Evolutionary conservation across 2,329 filamentous ascomycete genomes (phyloP).

Genomic region (Falciphora oryzae): DNA sequence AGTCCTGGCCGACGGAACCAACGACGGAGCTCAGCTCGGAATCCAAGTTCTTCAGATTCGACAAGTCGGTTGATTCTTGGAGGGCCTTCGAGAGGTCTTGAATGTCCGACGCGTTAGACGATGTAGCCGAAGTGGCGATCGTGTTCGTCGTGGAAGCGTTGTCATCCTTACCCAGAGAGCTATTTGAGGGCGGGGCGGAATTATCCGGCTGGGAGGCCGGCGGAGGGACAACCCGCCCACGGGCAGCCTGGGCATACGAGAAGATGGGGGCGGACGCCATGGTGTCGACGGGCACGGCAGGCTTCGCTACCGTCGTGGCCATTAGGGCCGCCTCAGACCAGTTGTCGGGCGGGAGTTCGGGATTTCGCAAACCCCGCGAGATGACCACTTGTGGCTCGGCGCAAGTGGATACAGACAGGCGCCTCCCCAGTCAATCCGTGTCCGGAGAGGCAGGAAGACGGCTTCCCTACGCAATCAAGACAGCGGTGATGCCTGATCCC

Average conservation of each 20-base stretch:
- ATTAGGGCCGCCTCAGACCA: conserved; percentile 3
- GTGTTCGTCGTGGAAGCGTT: conserved; percentile 23
- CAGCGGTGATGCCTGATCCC: not conserved
- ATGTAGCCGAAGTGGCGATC: conserved; percentile 25
- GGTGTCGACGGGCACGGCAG: conserved; percentile 14
- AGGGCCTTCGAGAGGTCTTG: conserved; percentile 21
- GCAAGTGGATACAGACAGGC: conserved; percentile 5
- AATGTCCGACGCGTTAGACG: conserved; percentile 31
- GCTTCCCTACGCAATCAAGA: conserved; percentile 11
- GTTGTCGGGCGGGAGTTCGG: not conserved
- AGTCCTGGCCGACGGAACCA: conserved; percentile 21
- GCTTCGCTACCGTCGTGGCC: conserved; percentile 7
- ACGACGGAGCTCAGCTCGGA: conserved; percentile 23
- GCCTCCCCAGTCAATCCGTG: conserved; percentile 13
- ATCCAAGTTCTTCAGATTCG: conserved; percentile 20
- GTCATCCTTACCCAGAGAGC: conserved; percentile 29
- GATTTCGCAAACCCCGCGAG: conserved; percentile 1
- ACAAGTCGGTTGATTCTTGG: conserved; percentile 19
- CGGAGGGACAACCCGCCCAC: conserved; percentile 55
- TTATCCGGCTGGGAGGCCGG: conserved; percentile 29
- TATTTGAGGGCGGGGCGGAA: conserved; percentile 27
- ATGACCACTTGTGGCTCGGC: conserved; percentile 10
- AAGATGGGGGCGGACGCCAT: conserved; percentile 61
- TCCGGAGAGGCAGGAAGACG: conserved; percentile 15
- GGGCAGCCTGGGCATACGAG: conserved; percentile 94